These are phyloP conservation scores for Clitoria ternatea DNA, from an alignment of 306 rosid genomes.

Conservation along the genomic window DNA sequence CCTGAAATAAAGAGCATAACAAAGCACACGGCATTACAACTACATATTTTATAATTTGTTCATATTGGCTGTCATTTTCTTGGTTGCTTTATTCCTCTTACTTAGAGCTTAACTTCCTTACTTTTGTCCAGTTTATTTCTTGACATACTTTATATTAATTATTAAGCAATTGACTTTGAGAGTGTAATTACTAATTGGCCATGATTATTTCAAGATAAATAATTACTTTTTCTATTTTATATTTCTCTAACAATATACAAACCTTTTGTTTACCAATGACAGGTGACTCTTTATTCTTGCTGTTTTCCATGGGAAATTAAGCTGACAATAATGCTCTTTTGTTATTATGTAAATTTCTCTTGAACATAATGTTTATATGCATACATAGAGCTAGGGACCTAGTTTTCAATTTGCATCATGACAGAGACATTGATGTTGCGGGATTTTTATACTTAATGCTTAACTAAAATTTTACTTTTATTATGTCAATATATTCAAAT, in stretches of 20 bases:
- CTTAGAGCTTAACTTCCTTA: not conserved
- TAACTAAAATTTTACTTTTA: not conserved
- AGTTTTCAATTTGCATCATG: constrained; percentile 3
- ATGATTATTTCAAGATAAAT: no score
- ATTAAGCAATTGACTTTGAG: no score
- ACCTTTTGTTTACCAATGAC: not conserved
- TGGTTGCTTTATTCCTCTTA: not conserved
- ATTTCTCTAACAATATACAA: not conserved
- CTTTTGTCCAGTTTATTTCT: not conserved
- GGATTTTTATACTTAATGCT: not conserved
- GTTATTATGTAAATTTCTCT: constrained; percentile 23
- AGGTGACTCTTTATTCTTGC: not conserved
- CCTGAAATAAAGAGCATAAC: not conserved
- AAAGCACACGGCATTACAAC: not conserved
- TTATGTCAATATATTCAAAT: not conserved
- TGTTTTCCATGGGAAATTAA: constrained; percentile 19
- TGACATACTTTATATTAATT: no score
- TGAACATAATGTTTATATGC: constrained; percentile 9
- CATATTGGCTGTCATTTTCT: not conserved
- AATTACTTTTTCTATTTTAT: not conserved
- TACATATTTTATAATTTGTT: not conserved
- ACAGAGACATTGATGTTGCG: constrained; percentile 1
- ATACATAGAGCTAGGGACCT: constrained; percentile 6
- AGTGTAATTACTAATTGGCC: no score
- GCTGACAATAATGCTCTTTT: not conserved